A percentile compares a stretch with the other conserved stretches of the same genome.
phyloP scores from a whole-genome alignment of 495 filamentous ascomycete genomes.

The Lindgomyces ingoldianus region DNA sequence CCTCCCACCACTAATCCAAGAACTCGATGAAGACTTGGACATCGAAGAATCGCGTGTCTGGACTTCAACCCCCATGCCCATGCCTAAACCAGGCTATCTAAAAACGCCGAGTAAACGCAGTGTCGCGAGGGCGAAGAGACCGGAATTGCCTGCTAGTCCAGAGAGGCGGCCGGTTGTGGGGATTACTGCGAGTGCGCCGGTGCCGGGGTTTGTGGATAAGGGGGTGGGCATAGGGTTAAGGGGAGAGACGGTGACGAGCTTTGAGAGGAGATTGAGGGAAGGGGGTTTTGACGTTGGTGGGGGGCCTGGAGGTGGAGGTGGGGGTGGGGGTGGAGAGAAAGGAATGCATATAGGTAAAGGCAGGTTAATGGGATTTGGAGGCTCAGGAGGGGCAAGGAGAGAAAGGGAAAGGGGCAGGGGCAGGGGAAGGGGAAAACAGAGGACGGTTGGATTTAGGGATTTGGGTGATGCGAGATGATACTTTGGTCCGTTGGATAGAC shows the following conservation, averaged over 20 bases:
- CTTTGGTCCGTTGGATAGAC: background rate
- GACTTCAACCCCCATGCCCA: slow-evolving; percentile 28
- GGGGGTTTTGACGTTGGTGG: slow-evolving; percentile 17
- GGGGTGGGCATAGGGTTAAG: background rate
- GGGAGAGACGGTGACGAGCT: slow-evolving; percentile 38
- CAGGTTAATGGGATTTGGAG: no score
- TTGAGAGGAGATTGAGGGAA: slow-evolving; percentile 42
- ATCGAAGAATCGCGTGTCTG: slow-evolving; percentile 12
- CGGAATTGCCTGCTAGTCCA: slow-evolving; percentile 12
- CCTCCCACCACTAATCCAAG: background rate
- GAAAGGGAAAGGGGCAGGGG: background rate
- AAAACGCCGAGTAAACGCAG: slow-evolving; percentile 38
- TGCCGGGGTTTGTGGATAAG: background rate
- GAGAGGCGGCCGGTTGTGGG: background rate
- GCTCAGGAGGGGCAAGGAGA: background rate
- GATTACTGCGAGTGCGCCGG: slow-evolving; percentile 13
- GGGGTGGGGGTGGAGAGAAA: background rate
- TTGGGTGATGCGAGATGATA: background rate
- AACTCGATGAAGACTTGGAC: background rate
- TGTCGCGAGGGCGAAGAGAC: slow-evolving; percentile 15
- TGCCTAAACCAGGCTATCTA: slow-evolving; percentile 32
- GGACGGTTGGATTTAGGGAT: slow-evolving; percentile 7
- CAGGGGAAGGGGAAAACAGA: background rate
- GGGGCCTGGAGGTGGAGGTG: background rate
- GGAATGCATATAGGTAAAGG: background rate